Evolutionary conservation across 352 stramenopile species (phyloP).

Genomic region (Phytopythium litorale): DNA sequence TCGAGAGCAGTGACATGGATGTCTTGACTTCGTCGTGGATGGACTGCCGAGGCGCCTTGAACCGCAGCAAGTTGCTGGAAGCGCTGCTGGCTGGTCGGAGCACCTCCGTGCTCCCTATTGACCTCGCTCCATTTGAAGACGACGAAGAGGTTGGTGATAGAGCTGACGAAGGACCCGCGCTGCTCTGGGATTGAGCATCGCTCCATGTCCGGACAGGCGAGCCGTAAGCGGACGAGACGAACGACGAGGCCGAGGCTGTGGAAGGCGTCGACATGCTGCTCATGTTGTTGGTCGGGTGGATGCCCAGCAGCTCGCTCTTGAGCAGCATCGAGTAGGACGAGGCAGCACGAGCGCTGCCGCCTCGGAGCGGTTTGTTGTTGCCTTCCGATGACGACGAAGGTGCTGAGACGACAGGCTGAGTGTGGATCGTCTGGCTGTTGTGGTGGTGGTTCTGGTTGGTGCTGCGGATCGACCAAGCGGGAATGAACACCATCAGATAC

Average conservation of each 20-base stretch:
- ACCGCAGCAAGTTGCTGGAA: constrained; percentile 68
- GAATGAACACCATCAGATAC: not conserved
- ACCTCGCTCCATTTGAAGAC: not conserved
- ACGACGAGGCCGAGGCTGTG: constrained; percentile 3
- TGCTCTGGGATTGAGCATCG: not conserved
- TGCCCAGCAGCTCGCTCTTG: constrained; percentile 68
- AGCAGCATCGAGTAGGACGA: constrained; percentile 75
- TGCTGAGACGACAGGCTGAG: not conserved
- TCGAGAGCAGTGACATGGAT: constrained; percentile 35
- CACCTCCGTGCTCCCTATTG: not conserved
- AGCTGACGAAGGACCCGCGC: not conserved
- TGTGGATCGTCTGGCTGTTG: constrained; percentile 1
- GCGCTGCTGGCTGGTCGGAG: constrained; percentile 13
- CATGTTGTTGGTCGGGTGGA: constrained; percentile 29
- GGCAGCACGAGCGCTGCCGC: not conserved
- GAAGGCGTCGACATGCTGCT: not conserved
- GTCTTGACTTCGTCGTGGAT: constrained; percentile 58
- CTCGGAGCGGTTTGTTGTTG: not conserved
- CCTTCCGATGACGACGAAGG: constrained; percentile 4
- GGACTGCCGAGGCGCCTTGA: constrained; percentile 61
- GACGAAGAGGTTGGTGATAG: not conserved
- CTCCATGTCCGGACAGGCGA: constrained; percentile 1
- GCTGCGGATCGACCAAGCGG: not conserved
- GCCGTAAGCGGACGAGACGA: constrained; percentile 5
- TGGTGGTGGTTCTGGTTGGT: constrained; percentile 23